Percentiles rank a stretch among this genome's conserved stretches.
Evolutionary conservation across 495 filamentous ascomycete species (phyloP).

Genomic region (Xylaria castorea): DNA sequence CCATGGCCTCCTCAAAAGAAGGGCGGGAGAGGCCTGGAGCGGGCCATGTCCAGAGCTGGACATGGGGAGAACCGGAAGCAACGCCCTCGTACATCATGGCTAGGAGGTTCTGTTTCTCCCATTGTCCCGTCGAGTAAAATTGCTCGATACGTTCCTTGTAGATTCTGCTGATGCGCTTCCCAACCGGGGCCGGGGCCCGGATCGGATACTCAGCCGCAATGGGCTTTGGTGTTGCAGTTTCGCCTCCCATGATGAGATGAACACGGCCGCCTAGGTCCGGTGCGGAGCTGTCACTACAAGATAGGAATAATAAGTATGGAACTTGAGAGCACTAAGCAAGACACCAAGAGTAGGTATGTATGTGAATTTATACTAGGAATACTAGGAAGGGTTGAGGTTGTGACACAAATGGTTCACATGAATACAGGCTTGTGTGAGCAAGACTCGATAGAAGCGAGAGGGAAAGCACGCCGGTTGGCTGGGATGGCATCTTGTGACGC

Average conservation of each 20-base stretch:
- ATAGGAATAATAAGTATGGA: constrained; percentile 16
- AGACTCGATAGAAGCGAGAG: constrained; percentile 7
- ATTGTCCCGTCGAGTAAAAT: constrained; percentile 84
- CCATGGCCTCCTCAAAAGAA: constrained; percentile 87
- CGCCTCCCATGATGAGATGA: constrained; percentile 46
- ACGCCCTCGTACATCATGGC: constrained; percentile 79
- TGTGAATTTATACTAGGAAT: neutral
- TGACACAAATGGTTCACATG: neutral
- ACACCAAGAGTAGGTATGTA: neutral
- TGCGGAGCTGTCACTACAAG: constrained; percentile 16
- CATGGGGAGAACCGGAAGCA: constrained; percentile 71
- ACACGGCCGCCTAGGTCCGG: neutral
- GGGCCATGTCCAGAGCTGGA: constrained; percentile 87
- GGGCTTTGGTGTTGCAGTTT: constrained; percentile 44
- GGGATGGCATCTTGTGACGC: constrained; percentile 16
- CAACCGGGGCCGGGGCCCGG: constrained; percentile 60
- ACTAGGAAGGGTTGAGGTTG: neutral
- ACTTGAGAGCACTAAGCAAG: neutral
- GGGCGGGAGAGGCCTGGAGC: constrained; percentile 80
- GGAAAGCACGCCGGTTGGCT: neutral
- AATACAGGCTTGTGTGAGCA: neutral
- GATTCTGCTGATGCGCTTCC: constrained; percentile 85
- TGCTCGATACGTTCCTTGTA: constrained; percentile 84
- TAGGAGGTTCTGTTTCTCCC: constrained; percentile 76
- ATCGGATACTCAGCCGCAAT: constrained; percentile 51